A percentile compares a stretch with the other conserved stretches of the same genome.
phyloP scores from a whole-genome alignment of 1,139 yeast species.

The Martiniozyma asiatica region DNA sequence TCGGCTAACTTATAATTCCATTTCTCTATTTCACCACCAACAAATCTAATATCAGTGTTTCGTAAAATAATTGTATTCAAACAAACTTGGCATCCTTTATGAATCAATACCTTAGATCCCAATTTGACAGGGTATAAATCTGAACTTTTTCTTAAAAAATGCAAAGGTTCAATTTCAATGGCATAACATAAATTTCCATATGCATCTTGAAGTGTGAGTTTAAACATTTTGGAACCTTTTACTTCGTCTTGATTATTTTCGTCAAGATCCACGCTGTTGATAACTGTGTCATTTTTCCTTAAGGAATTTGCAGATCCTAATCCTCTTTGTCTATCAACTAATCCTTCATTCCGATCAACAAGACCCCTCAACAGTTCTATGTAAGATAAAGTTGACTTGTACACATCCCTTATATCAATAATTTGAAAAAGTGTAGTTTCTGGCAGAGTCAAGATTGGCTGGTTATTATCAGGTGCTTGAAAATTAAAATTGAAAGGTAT shows the following conservation, averaged over 20 bases:
- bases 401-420: conserved; percentile 26
- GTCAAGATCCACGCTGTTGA: conserved; percentile 13
- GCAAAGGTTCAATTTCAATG: conserved; percentile 24
- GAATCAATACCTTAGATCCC: conserved; percentile 25
- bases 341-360: conserved; percentile 18
- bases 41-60: conserved; percentile 16
- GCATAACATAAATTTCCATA: conserved; percentile 26
- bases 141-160: conserved; percentile 11
- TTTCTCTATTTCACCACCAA: conserved; percentile 26
- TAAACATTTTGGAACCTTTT: conserved; percentile 17
- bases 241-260: conserved; percentile 11
- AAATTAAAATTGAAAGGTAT: conserved; percentile 2
- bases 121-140: conserved; percentile 23
- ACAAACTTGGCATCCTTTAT: conserved; percentile 16
- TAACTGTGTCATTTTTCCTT: conserved; percentile 4
- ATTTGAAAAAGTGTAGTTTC: conserved; percentile 26
- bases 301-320: background rate
- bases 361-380: conserved; percentile 23
- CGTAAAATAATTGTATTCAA: conserved; percentile 16
- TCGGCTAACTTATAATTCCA: conserved; percentile 22
- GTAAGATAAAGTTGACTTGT: conserved; percentile 24
- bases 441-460: background rate
- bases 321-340: conserved; percentile 4
- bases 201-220: conserved; percentile 28
- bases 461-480: conserved; percentile 1